phyloP scores from a whole-genome alignment of 2,329 filamentous ascomycete genomes.

The Ceratocystis diversiconidia region DNA sequence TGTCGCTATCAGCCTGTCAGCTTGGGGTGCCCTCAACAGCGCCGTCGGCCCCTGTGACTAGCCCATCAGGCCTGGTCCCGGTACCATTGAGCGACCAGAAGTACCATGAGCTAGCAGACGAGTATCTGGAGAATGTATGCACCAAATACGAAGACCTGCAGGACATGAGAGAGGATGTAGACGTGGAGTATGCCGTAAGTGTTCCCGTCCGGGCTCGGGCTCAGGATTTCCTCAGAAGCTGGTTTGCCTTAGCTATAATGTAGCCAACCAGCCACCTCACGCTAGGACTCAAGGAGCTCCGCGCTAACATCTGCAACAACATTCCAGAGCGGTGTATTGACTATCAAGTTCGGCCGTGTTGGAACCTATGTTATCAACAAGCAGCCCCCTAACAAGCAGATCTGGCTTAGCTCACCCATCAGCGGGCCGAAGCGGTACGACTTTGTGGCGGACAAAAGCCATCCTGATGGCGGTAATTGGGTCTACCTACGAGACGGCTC shows the following conservation, averaged over 20 bases:
- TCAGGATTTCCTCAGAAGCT: too few species aligned
- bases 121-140: slow-evolving; percentile 50
- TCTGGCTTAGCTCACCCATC: slow-evolving; percentile 86
- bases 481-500: slow-evolving; percentile 76
- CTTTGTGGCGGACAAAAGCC: slow-evolving; percentile 56
- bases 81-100: slow-evolving; percentile 34
- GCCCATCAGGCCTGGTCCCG: neutral
- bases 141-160: slow-evolving; percentile 55
- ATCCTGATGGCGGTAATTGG: slow-evolving; percentile 69
- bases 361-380: slow-evolving; percentile 96
- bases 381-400: slow-evolving; percentile 92
- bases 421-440: slow-evolving; percentile 91
- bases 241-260: neutral
- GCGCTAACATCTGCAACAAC: too few species aligned
- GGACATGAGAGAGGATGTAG: slow-evolving; percentile 60
- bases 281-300: too few species aligned
- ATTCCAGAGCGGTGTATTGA: slow-evolving; percentile 67
- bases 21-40: neutral
- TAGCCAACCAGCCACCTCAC: neutral
- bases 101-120: slow-evolving; percentile 66
- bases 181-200: slow-evolving; percentile 79
- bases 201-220: neutral
- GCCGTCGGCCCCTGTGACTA: slow-evolving; percentile 5
- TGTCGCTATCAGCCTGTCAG: neutral
- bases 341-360: slow-evolving; percentile 50